A percentile compares a stretch with the other conserved stretches of the same genome.
phyloP scores from a whole-genome alignment of 257 asterid species.

The Penstemon eatonii region DNA sequence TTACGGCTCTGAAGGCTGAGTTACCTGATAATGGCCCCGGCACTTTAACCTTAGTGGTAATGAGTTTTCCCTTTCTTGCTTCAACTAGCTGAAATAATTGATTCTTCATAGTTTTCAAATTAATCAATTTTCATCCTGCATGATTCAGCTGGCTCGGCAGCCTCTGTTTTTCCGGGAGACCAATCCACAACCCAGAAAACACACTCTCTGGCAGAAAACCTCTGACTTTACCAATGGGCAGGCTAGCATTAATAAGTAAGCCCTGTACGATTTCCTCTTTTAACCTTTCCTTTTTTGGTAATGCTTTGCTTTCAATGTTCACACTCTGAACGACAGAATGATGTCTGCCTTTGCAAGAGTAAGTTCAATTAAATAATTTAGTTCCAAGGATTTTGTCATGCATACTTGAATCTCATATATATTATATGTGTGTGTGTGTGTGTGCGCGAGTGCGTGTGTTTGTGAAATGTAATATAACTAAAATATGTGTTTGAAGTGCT shows the following conservation, averaged over 20 bases:
- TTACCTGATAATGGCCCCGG: conserved; percentile 61
- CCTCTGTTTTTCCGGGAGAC: conserved; percentile 78
- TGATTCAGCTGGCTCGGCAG: conserved; percentile 61
- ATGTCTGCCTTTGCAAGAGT: not conserved
- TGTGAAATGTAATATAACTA: not conserved
- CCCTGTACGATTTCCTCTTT: conserved; percentile 5
- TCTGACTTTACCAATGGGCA: conserved; percentile 82
- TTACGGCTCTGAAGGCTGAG: conserved; percentile 65
- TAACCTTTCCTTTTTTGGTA: not conserved
- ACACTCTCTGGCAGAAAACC: conserved; percentile 79
- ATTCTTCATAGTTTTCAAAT: not conserved
- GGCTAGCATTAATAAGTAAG: conserved; percentile 69
- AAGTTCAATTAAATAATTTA: too few species aligned
- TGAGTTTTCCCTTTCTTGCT: conserved; percentile 8
- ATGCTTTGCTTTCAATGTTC: not conserved
- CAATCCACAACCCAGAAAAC: conserved; percentile 89
- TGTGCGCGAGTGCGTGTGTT: not conserved
- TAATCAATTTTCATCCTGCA: conserved; percentile 16
- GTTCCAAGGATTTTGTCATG: conserved; percentile 11
- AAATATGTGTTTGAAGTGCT: not conserved
- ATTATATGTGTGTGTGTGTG: too few species aligned
- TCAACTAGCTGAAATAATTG: not conserved
- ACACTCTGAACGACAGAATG: not conserved
- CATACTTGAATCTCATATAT: conserved; percentile 14
- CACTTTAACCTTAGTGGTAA: conserved; percentile 69